Base-by-base conservation (phyloP, 2,329 filamentous ascomycete genomes). In the Epichloe scottii region DNA sequence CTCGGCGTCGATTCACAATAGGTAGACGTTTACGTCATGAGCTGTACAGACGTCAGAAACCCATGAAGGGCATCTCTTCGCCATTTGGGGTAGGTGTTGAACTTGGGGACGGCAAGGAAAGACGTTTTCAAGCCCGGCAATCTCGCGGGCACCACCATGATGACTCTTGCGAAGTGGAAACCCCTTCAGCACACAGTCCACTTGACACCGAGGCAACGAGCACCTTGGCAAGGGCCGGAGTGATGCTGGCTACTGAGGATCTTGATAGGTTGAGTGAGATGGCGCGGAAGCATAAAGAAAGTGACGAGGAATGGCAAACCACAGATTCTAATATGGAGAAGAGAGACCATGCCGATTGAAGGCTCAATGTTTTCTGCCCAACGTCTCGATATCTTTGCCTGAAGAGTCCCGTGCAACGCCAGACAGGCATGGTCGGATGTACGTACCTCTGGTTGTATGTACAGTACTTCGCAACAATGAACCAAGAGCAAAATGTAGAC, bases 191-290 rank as follows among this genome's bases (percentile, higher is more conserved):
- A 26, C 55, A 57, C 47, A 59, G 57, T 51, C 57, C 58, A 30
- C 49, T 39, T 17, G 55, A 46, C 5, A 56, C 54, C 12, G 54
- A 60, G 37, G 56, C 57, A 30, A 56, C 59, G 26, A 56, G 55
- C 33, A 59, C 60, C 7, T 51, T 63, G 44, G 62, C 54, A 33
- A 53, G 60, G 51, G 63, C 62, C 6, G 60, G 60, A 19, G 51
- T 63, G 43, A 51, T 59, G 17, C 42, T 66, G 54, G 65, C 62
- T 34, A 59, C 59, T 34, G 55, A 56, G 23, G 59, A 66, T n/a
- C 53, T 67, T 35, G 65, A 67, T 35, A 59, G 63, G n/a, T 51
- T 66, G 48, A 66, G 61, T 47, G 40, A 50, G 44, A 58, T 57
- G 55, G 61, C 63, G 19, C 58, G 59, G 48, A 38, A 39, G 21